A percentile compares a stretch with the other conserved stretches of the same genome.
Evolutionary conservation across 2,329 filamentous ascomycete genomes (phyloP).

Genomic region (Pseudomassariella vexata): DNA sequence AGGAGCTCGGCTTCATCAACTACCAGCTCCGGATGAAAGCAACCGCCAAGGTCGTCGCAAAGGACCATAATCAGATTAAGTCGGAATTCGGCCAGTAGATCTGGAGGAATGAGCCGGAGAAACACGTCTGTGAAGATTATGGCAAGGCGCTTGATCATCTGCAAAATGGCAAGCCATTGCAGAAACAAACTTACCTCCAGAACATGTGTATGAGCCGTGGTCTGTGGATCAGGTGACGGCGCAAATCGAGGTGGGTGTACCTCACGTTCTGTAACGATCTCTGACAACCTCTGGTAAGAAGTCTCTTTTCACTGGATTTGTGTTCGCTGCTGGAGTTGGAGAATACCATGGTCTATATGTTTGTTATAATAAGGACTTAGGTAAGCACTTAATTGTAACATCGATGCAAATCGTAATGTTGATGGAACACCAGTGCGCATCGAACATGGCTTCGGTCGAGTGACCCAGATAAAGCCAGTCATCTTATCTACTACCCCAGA

Average conservation of each 20-base stretch:
- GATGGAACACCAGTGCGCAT: too few species aligned
- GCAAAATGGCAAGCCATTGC: neutral
- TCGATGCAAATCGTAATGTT: too few species aligned
- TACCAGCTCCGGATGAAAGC: neutral
- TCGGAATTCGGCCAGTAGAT: conserved; percentile 2
- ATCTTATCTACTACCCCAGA: too few species aligned
- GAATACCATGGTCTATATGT: too few species aligned
- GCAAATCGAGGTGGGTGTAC: neutral
- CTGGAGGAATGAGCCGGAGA: conserved; percentile 3
- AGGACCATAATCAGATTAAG: conserved; percentile 1
- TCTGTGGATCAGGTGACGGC: conserved; percentile 1
- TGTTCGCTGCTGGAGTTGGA: too few species aligned
- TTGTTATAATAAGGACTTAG: too few species aligned
- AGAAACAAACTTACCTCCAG: conserved; percentile 2
- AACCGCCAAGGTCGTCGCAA: neutral
- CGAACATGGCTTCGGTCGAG: too few species aligned
- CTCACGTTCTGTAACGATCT: too few species aligned
- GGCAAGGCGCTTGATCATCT: neutral
- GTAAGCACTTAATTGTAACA: too few species aligned
- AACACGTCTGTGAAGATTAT: neutral
- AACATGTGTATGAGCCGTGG: conserved; percentile 1
- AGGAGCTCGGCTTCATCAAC: conserved; percentile 3
- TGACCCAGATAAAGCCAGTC: too few species aligned
- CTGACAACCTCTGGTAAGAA: too few species aligned
- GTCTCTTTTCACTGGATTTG: too few species aligned